phyloP scores from a whole-genome alignment of 1,139 yeast genomes.

The Debaryomycetaceae sp. region DNA sequence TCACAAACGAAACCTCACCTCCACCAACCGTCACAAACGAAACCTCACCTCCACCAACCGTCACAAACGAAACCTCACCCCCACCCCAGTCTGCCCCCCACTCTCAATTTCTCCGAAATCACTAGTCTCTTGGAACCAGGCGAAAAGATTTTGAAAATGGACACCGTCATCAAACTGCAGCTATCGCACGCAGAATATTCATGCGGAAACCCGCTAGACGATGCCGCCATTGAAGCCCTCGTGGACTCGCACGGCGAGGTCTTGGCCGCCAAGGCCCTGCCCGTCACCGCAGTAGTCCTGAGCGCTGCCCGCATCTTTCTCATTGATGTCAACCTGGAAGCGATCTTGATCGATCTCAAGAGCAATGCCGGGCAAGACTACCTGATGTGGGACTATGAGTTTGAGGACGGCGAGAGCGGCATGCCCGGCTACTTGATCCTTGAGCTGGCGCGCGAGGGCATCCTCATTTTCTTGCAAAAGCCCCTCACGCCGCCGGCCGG shows the following conservation, averaged over 20 bases:
- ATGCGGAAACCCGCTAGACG: constrained; percentile 19
- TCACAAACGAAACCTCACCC: constrained; percentile 1
- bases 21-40: constrained; percentile 1
- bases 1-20: background rate
- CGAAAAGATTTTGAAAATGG: constrained; percentile 35
- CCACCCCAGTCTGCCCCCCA: constrained; percentile 1
- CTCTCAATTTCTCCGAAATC: constrained; percentile 26
- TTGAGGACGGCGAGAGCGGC: constrained; percentile 26
- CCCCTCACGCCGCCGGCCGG: constrained; percentile 7
- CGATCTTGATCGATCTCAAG: constrained; percentile 33
- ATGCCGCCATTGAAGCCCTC: constrained; percentile 26
- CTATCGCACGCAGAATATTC: constrained; percentile 16
- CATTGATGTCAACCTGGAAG: constrained; percentile 25
- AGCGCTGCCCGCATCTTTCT: constrained; percentile 35
- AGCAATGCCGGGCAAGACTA: constrained; percentile 49
- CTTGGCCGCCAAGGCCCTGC: constrained; percentile 23
- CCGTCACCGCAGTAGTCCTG: constrained; percentile 40
- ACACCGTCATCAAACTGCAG: constrained; percentile 27
- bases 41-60: constrained; percentile 2
- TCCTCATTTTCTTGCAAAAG: constrained; percentile 47
- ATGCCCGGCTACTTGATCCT: constrained; percentile 52
- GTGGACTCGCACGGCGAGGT: constrained; percentile 27
- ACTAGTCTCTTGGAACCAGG: constrained; percentile 20
- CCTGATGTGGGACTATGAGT: constrained; percentile 73
- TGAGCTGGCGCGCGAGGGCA: constrained; percentile 47